Base-by-base conservation (phyloP, 768 basidiomycete genomes). In the Pulveroboletus ravenelii region DNA sequence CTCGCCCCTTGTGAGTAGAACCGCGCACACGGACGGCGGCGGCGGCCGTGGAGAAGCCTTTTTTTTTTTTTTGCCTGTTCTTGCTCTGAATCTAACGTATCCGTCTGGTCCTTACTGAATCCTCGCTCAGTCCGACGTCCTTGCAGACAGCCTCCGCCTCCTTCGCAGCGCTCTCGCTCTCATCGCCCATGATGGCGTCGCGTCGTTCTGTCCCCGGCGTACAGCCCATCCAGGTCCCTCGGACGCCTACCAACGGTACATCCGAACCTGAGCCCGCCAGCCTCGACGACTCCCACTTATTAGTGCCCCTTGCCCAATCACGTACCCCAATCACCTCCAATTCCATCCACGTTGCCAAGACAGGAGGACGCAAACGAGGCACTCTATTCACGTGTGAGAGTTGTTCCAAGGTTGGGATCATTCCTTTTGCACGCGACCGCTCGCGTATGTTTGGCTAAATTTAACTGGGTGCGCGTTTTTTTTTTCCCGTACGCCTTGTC, bases 321-420 rank as follows among this genome's bases (percentile, higher is more conserved):
- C 35, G 41, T 29, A 38, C 49, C 40, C 41, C 50, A 1, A 31
- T 46, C n/a, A 23, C 47, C 10, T 32, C 57, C 18, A 56, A 55
- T 41, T 43, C 46, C 2, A 39, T 56, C 45, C 52, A 55, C 37
- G 51, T 57, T 10, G 62, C 61, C 49, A 75, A 68, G 61, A 70
- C 66, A 23, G 20, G 20, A 34, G 77, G 77, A 38, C 90, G 85
- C 77, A 91, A 90, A 70, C 81, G 89, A 50, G 92, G 90, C 2
- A 80, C 86, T 47, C 85, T 87, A 51, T 93, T 90, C 73, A 86
- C 83, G 55, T 97, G 94, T 71, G 94, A 97, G 73, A 90, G 84
- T 61, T 98, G 94, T 69, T 84, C 85, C 35, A 97, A 97, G 88
- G 93, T 89, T 38, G 30, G 52, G 34, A 23, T 25, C 14, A 48